Evolutionary conservation across 1,139 yeast species (phyloP).

Genomic region (Yamadazyma sp.): DNA sequence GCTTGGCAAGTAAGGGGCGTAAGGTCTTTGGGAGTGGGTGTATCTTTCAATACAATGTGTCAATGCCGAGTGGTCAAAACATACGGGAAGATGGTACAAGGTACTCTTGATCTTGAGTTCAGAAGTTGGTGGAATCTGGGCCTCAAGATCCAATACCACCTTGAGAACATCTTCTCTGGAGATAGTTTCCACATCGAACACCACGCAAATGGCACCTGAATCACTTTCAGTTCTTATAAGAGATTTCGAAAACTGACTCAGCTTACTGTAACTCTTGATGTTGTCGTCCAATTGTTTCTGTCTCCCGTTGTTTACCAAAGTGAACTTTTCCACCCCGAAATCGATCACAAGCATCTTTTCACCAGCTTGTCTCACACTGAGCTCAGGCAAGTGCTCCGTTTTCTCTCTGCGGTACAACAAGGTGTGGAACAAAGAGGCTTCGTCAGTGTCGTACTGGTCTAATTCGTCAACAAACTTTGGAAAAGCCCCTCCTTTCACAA

Average conservation of each 20-base stretch:
- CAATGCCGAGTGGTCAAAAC: constrained; percentile 32
- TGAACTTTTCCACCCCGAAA: constrained; percentile 27
- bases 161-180: constrained; percentile 21
- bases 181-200: constrained; percentile 18
- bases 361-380: constrained; percentile 31
- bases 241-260: constrained; percentile 10
- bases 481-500: constrained; percentile 8
- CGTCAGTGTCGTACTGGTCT: constrained; percentile 16
- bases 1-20: constrained; percentile 36
- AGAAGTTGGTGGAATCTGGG: constrained; percentile 26
- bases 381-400: constrained; percentile 12
- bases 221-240: constrained; percentile 24
- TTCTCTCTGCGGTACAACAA: constrained; percentile 15
- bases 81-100: constrained; percentile 27
- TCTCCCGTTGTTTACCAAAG: constrained; percentile 31
- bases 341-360: constrained; percentile 32
- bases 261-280: constrained; percentile 9
- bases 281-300: constrained; percentile 21
- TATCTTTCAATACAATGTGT: constrained; percentile 32
- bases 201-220: constrained; percentile 29
- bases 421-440: constrained; percentile 8
- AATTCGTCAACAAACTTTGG: constrained; percentile 15
- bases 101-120: constrained; percentile 30
- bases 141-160: constrained; percentile 22
- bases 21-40: constrained; percentile 35